These are phyloP conservation scores for Coemansia sp. DNA, from an alignment of 192 early-diverging fungal species.

Conservation along the genomic window DNA sequence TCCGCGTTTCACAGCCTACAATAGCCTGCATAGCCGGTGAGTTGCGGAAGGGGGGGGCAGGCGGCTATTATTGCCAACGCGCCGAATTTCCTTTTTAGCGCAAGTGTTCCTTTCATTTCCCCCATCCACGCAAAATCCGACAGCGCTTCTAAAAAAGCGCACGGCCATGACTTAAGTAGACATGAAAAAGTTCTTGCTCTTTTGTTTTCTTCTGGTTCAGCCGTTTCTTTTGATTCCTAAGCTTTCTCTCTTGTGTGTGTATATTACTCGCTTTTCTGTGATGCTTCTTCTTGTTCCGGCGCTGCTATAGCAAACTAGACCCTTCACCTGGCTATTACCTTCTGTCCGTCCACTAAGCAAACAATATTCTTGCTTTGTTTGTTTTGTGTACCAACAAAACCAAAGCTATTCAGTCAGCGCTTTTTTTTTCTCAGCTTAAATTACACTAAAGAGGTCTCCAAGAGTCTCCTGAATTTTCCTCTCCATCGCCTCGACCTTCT, in stretches of 20 bases:
- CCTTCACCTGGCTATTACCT: no score
- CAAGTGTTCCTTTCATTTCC: not conserved
- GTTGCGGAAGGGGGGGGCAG: not conserved
- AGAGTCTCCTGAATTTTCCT: no score
- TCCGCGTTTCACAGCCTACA: not conserved
- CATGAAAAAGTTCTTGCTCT: not conserved
- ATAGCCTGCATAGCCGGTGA: not conserved
- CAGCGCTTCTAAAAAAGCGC: not conserved
- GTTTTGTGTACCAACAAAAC: not conserved
- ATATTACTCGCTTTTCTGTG: no score
- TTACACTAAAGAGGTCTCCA: no score
- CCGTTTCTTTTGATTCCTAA: not conserved
- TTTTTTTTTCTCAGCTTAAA: no score
- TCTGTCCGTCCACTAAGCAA: not conserved
- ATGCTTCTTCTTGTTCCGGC: not conserved
- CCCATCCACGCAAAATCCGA: not conserved
- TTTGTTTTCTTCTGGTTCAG: not conserved
- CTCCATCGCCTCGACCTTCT: no score
- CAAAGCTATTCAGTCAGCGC: no score
- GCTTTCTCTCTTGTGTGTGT: not conserved
- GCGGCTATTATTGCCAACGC: not conserved
- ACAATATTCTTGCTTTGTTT: not conserved
- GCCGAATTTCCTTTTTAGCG: constrained; percentile 1
- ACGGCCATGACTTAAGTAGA: not conserved
- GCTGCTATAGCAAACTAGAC: no score